Evolutionary conservation across 2,329 filamentous ascomycete species (phyloP), one percentile per base, ranked within the genome.

Genomic region (Aspergillus texensis): DNA sequence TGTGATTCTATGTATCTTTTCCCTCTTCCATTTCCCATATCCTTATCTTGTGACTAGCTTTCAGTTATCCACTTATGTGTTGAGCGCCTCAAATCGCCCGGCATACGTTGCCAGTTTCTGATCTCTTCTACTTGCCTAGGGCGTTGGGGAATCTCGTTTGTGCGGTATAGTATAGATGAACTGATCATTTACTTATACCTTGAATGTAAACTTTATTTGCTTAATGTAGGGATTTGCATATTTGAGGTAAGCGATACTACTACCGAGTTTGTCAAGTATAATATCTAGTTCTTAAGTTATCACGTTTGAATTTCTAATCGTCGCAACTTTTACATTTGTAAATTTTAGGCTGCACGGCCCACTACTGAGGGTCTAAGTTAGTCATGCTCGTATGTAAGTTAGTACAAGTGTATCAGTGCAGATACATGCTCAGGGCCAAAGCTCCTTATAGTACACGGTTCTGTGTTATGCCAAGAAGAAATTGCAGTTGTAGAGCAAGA

Each of bases 21-120:
- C 60, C 67, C 61, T 60, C 55, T 57, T 58, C 28, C 48, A 11
- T 64, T 67, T 67, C 58, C 63, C 46, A 57, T 68, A 67, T 67
- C 62, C 56, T 69, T 68, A 62, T 71, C 67, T 71, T 68, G 68
- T 58, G 52, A 57, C 30, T 58, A 57, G 60, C 54, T 55, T 41
- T 57, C 57, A 60, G 53, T 61, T 57, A 74, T 72, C 72, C 73
- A 68, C 61, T 74, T 70, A 67, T 72, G 71, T 74, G 68, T 70
- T 71, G 72, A 75, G 74, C 74, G 73, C 67, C 73, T 72, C 65
- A 64, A 70, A 64, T 57, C 60, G 63, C 64, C 59, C 60, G 65
- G 64, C 67, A 67, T 65, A 52, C 65, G 62, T 56, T 69, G 68
- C 66, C 63, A 67, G 66, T 64, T 68, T 58, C 66, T 66, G 58